These are phyloP conservation scores for Cyclotella baltica DNA, from an alignment of 108 stramenopile genomes.

Conservation along the genomic window DNA sequence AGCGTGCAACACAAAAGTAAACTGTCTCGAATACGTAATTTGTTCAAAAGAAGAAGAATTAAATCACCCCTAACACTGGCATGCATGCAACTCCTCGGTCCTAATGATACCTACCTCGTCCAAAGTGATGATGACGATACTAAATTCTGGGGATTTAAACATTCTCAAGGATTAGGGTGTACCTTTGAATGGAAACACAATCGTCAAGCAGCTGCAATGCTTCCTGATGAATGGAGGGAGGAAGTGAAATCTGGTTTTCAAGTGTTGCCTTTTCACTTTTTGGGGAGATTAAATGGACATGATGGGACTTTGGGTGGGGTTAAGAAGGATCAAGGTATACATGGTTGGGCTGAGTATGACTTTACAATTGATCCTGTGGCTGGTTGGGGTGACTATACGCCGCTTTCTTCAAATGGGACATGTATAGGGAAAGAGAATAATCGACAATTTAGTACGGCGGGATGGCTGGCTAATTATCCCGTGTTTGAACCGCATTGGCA, in stretches of 20 bases:
- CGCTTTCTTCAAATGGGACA: constrained; percentile 22
- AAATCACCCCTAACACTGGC: constrained; percentile 66
- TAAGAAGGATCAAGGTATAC: constrained; percentile 50
- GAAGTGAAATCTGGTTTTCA: constrained; percentile 81
- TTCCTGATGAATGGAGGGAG: constrained; percentile 59
- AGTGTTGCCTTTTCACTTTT: constrained; percentile 65
- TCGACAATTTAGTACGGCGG: constrained; percentile 79
- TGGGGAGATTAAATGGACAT: constrained; percentile 72
- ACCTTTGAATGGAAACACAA: constrained; percentile 63
- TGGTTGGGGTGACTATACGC: constrained; percentile 70
- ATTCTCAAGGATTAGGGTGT: constrained; percentile 77
- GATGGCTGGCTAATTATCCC: constrained; percentile 78
- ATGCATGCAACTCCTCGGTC: constrained; percentile 84
- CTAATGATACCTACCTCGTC: constrained; percentile 77
- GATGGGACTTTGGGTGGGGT: constrained; percentile 79
- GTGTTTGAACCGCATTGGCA: constrained; percentile 94
- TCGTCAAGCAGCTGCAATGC: constrained; percentile 44
- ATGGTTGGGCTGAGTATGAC: constrained; percentile 71
- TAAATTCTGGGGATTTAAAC: constrained; percentile 81
- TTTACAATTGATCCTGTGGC: constrained; percentile 65
- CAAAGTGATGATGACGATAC: constrained; percentile 79
- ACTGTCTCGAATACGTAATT: not conserved
- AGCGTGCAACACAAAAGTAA: not conserved
- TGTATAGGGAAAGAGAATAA: not conserved
- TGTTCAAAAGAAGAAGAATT: not conserved